A percentile compares a stretch with the other conserved stretches of the same genome.
Conservation (phyloP, 2,329 filamentous ascomycete genomes). For the Neurospora sp. region DNA sequence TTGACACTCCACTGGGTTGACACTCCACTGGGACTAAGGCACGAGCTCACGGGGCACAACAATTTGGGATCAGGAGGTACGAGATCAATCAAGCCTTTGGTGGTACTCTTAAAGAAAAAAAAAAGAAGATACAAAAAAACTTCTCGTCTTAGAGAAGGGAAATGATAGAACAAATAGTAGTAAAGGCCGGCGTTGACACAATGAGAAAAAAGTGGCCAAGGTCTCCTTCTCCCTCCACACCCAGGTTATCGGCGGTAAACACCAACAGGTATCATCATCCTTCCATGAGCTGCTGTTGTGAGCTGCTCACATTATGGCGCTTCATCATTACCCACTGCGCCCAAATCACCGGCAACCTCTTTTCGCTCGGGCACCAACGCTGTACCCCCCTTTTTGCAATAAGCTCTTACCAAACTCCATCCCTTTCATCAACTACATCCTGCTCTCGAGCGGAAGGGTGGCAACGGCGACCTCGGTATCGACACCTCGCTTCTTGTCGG, state of each 20-base stretch:
- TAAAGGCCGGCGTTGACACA: not conserved
- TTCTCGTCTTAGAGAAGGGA: not conserved
- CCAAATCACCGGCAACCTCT: not conserved
- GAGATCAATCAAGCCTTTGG: not conserved
- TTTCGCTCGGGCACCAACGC: not conserved
- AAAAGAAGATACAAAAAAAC: not conserved
- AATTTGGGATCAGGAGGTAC: not conserved
- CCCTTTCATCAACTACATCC: not conserved
- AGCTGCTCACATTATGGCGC: not conserved
- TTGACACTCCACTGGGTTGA: not conserved
- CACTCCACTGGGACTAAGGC: not conserved
- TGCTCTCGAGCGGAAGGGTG: slow-evolving; percentile 9
- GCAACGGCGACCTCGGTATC: slow-evolving; percentile 16
- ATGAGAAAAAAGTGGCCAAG: not conserved
- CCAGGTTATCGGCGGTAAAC: not conserved
- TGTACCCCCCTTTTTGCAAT: not conserved
- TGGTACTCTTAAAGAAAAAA: not conserved
- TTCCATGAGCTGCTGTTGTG: not conserved
- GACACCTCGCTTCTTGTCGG: slow-evolving; percentile 16
- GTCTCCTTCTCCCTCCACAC: not conserved
- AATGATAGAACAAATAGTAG: not conserved
- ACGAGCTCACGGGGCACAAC: not conserved
- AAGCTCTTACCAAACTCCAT: not conserved
- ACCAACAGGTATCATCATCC: not conserved
- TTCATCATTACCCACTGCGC: not conserved